A percentile compares a stretch with the other conserved stretches of the same genome.
Evolutionary conservation across 306 rosid genomes (phyloP).

Genomic region (Hippophae gyantsensis): DNA sequence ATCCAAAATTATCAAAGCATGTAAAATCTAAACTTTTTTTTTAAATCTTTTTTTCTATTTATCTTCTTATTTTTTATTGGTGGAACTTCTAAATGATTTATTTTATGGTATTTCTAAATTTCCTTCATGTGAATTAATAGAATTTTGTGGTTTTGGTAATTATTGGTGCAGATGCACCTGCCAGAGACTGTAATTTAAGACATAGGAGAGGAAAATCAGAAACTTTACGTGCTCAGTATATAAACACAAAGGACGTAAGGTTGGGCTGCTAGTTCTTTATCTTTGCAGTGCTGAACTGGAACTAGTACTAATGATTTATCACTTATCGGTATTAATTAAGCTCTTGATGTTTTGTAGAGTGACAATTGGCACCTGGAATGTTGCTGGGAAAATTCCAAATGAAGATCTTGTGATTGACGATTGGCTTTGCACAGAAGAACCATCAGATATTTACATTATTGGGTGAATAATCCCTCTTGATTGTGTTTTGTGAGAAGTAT

Average conservation of each 20-base stretch:
- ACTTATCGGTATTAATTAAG: constrained; percentile 17
- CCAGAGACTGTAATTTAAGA: constrained; percentile 30
- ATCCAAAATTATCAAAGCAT: no score
- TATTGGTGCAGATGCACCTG: constrained; percentile 41
- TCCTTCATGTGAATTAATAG: background rate
- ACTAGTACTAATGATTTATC: constrained; percentile 6
- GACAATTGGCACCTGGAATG: constrained; percentile 86
- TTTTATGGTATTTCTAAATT: background rate
- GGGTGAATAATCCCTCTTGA: constrained; percentile 45
- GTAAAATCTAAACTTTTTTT: no score
- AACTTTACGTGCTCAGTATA: constrained; percentile 90
- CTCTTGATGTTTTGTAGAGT: constrained; percentile 48
- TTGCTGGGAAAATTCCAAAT: constrained; percentile 71
- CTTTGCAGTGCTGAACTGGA: constrained; percentile 13
- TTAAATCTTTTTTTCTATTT: no score
- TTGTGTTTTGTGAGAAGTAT: background rate
- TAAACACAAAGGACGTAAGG: constrained; percentile 86
- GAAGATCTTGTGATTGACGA: constrained; percentile 71
- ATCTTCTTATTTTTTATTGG: no score
- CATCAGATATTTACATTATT: constrained; percentile 69
- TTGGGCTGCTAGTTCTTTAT: constrained; percentile 22
- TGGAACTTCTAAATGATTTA: background rate
- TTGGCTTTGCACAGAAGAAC: constrained; percentile 71
- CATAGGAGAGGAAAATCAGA: constrained; percentile 96
- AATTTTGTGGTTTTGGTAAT: constrained; percentile 14